Conservation (phyloP, 176 grass and related monocot genomes). For the Aegilops tauschii region DNA sequence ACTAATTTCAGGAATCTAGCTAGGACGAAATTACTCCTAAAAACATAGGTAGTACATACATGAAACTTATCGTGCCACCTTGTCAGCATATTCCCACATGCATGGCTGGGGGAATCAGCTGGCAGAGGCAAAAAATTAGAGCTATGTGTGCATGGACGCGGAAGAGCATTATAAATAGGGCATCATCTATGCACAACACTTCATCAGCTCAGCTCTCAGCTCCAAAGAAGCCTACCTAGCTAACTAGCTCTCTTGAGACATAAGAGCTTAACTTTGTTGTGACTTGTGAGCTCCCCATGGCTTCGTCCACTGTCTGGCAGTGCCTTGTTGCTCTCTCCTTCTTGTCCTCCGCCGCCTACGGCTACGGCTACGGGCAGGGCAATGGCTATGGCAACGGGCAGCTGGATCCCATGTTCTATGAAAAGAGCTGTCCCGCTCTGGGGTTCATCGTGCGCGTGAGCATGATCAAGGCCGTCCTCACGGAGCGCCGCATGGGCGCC, state of each 20-base stretch:
- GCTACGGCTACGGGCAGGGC: too few species aligned
- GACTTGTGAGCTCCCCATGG: background rate
- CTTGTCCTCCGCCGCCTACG: constrained; percentile 11
- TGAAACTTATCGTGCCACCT: background rate
- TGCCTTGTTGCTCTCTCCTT: constrained; percentile 35
- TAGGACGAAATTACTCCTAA: background rate
- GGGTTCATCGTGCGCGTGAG: constrained; percentile 25
- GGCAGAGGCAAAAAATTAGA: too few species aligned
- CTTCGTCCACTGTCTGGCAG: background rate
- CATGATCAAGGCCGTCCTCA: constrained; percentile 37
- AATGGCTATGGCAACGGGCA: background rate
- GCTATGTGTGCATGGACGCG: background rate
- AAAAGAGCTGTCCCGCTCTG: constrained; percentile 41
- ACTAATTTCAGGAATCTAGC: background rate
- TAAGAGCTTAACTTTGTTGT: background rate
- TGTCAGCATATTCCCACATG: background rate
- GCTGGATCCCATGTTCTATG: constrained; percentile 51
- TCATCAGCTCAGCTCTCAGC: background rate
- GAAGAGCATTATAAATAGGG: background rate
- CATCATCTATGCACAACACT: background rate
- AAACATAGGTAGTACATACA: too few species aligned
- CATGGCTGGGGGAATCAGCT: too few species aligned
- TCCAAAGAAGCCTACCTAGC: background rate
- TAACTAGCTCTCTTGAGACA: too few species aligned
- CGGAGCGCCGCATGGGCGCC: constrained; percentile 58